Base-by-base conservation (phyloP, 139 green algal genomes). In the Chlorella vulgaris region DNA sequence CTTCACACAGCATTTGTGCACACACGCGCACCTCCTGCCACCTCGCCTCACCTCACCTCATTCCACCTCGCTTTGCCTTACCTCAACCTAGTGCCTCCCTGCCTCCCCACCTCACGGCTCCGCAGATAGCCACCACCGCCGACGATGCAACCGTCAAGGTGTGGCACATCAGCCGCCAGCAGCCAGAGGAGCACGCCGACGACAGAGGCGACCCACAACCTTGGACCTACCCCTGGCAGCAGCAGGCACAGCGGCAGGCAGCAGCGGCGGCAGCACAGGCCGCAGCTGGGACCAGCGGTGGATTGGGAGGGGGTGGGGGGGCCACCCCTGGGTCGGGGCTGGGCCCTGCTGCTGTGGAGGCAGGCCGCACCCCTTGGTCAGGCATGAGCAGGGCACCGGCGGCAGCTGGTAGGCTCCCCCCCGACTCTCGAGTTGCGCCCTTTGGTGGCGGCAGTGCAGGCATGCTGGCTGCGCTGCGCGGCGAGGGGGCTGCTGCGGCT, bases 101-200 rank as follows among this genome's bases (percentile, higher is more conserved):
- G 15, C 15, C 15, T 58, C 47, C 47, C 47, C 47, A 24, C 47
- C 10, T 58, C 47, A 58, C 10, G 47, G 47, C 47, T 58, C 22
- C 28, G 77, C 68, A 84, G 73, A 69, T 96, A 28, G 89, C 88
- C 26, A 93, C 90, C 36, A 89, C 86, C 26, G 81, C 81, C 15
- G 93, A 96, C 78, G 91, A 96, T 74, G 79, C 80, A 0, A 87
- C 80, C 6, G 38, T 93, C 42, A 81, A 87, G 50, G 77, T 96
- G 55, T 96, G 92, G 92, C 75, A 51, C 39, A 40, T 91, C 28
- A 24, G 80, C 33, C 81, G 80, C n/a, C 53, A 39, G 68, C 69
- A 85, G 74, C 58, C 74, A 6, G 58, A 69, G 74, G 74, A 80
- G 74, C 13, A 70, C n/a, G 73, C 36, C 26, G 36, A 38, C 35